Evolutionary conservation across 1,139 yeast genomes (phyloP).

Genomic region (Kodamaea ohmeri): DNA sequence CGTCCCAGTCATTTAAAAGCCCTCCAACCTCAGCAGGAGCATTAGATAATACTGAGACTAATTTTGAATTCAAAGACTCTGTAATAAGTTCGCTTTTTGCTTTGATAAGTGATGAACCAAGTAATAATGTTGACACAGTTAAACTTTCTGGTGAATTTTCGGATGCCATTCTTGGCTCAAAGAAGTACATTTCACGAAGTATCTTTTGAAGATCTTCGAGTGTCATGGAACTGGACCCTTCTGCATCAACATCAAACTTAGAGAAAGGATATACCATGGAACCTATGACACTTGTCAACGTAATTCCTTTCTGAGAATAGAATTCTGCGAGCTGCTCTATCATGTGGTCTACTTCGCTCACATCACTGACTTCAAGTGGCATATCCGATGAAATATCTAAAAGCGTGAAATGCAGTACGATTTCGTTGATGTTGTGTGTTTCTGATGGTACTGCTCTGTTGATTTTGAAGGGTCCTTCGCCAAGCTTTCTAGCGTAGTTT

Average conservation of each 20-base stretch:
- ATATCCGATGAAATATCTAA: constrained; percentile 23
- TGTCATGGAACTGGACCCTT: constrained; percentile 3
- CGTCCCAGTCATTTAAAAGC: constrained; percentile 30
- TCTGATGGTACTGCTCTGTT: constrained; percentile 8
- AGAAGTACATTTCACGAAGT: constrained; percentile 12
- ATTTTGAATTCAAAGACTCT: constrained; percentile 12
- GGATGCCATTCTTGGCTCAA: constrained; percentile 10
- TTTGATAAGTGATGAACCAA: constrained; percentile 29
- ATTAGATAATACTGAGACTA: constrained; percentile 13
- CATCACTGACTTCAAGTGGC: constrained; percentile 27
- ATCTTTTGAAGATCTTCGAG: constrained; percentile 14
- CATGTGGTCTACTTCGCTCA: constrained; percentile 51
- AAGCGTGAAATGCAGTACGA: constrained; percentile 21
- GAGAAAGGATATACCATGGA: constrained; percentile 11
- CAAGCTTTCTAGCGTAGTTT: constrained; percentile 30
- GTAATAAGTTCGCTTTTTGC: constrained; percentile 17
- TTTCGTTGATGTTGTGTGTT: constrained; percentile 5
- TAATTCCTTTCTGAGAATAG: constrained; percentile 29
- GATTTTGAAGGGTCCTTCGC: constrained; percentile 22
- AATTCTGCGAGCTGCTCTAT: constrained; percentile 43
- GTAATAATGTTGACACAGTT: constrained; percentile 19
- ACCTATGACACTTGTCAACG: constrained; percentile 15
- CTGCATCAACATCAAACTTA: constrained; percentile 4
- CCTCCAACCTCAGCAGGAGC: constrained; percentile 22
- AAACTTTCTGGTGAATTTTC: constrained; percentile 18